Conservation (phyloP, 805 yeast species). For the Hanseniaspora mollemarum region DNA sequence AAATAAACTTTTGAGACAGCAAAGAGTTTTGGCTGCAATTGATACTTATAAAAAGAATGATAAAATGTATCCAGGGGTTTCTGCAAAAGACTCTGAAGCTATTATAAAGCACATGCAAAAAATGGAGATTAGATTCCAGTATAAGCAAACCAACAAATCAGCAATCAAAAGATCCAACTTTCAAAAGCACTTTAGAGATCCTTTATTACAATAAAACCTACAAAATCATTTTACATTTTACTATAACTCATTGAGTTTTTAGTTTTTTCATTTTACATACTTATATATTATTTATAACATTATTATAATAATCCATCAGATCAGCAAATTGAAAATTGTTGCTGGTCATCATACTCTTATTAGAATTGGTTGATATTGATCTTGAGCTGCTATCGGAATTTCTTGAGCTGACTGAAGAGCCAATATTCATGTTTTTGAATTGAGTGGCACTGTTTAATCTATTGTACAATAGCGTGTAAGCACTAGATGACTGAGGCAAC, state of each 20-base stretch:
- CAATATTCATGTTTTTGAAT: conserved; percentile 17
- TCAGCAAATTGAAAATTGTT: conserved; percentile 25
- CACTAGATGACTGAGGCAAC: conserved; percentile 74
- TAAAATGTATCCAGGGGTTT: conserved; percentile 34
- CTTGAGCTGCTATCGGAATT: not conserved
- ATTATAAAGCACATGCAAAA: conserved; percentile 48
- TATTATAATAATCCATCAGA: conserved; percentile 26
- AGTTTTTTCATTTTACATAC: conserved; percentile 14
- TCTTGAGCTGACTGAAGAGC: conserved; percentile 17
- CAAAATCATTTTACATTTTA: too few species aligned
- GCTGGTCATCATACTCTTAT: conserved; percentile 23
- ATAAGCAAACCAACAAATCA: conserved; percentile 29
- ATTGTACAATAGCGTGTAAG: conserved; percentile 70
- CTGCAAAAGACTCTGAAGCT: conserved; percentile 11
- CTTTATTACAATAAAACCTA: conserved; percentile 38
- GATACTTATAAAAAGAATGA: conserved; percentile 63
- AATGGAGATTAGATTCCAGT: conserved; percentile 38
- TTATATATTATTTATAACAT: conserved; percentile 20
- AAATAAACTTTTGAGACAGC: conserved; percentile 44
- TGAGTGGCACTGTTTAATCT: conserved; percentile 43
- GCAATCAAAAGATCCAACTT: conserved; percentile 63
- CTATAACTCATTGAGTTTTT: too few species aligned
- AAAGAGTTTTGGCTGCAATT: conserved; percentile 33
- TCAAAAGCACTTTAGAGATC: conserved; percentile 79
- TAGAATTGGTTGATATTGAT: conserved; percentile 18